These are phyloP conservation scores for Trichocladium uniseriatum DNA, from an alignment of 495 filamentous ascomycete genomes.

Conservation along the genomic window DNA sequence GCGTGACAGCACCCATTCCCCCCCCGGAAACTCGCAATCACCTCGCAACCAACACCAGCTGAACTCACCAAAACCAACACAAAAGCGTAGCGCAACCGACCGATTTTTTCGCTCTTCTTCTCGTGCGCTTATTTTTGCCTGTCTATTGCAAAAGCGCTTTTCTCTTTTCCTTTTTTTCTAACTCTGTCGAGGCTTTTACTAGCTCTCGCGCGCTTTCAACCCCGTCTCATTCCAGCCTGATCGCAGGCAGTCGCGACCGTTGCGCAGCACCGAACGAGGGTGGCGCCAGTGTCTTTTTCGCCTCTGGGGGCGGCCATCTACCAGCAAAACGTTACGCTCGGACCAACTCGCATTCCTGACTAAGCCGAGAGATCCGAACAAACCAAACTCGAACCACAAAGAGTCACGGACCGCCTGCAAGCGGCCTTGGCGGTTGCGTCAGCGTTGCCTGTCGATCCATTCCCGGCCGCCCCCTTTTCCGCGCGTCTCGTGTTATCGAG, in stretches of 20 bases:
- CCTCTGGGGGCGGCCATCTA: constrained; percentile 23
- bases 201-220: constrained; percentile 27
- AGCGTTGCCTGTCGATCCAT: constrained; percentile 19
- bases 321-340: background rate
- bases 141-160: constrained; percentile 9
- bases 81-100: constrained; percentile 19
- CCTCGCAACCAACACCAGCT: constrained; percentile 20
- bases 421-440: constrained; percentile 28
- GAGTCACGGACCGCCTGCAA: constrained; percentile 22
- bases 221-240: constrained; percentile 1
- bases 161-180: constrained; percentile 6
- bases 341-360: constrained; percentile 1
- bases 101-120: constrained; percentile 6
- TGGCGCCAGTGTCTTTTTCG: constrained; percentile 21
- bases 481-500: background rate
- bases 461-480: constrained; percentile 18
- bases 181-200: constrained; percentile 29
- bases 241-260: constrained; percentile 10
- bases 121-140: constrained; percentile 13
- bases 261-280: constrained; percentile 2
- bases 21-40: constrained; percentile 19
- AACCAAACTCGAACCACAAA: constrained; percentile 11
- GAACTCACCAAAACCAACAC: constrained; percentile 16
- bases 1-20: constrained; percentile 25
- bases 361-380: constrained; percentile 8